These are phyloP conservation scores for Simmondsia chinensis DNA, from an alignment of 148 eudicot genomes.

Conservation along the genomic window DNA sequence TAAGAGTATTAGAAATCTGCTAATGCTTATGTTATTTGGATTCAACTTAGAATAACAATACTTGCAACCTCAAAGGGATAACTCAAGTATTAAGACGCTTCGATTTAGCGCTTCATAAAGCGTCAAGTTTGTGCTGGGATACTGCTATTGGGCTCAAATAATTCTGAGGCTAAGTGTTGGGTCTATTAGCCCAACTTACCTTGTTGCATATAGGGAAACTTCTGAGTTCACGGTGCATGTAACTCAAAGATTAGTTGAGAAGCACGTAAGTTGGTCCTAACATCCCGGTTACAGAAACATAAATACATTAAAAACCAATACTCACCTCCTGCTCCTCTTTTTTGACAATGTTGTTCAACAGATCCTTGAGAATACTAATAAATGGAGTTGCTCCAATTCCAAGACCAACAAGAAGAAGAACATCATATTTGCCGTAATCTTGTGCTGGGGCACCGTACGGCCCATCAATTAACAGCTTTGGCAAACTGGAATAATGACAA, in stretches of 20 bases:
- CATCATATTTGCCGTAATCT: slow-evolving; percentile 87
- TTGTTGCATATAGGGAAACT: too few species aligned
- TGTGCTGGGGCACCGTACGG: slow-evolving; percentile 99
- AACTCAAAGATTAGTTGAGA: neutral
- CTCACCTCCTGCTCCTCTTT: slow-evolving; percentile 78
- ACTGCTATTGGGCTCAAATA: too few species aligned
- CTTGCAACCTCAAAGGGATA: too few species aligned
- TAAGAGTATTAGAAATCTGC: too few species aligned
- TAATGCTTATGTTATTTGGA: too few species aligned
- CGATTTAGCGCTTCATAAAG: too few species aligned
- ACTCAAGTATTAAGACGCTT: too few species aligned
- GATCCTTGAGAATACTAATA: slow-evolving; percentile 88
- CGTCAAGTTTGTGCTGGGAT: too few species aligned
- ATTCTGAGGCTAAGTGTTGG: too few species aligned
- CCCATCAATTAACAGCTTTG: slow-evolving; percentile 82
- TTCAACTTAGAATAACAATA: too few species aligned
- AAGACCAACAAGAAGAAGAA: slow-evolving; percentile 79
- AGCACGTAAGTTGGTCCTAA: neutral
- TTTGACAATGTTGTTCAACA: slow-evolving; percentile 75
- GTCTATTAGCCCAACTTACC: too few species aligned
- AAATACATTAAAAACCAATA: neutral
- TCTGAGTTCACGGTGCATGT: too few species aligned
- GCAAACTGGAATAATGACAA: slow-evolving; percentile 51
- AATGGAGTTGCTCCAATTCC: slow-evolving; percentile 99
- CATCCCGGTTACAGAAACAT: neutral